Evolutionary conservation across 2,329 filamentous ascomycete genomes (phyloP).

Genomic region (Zalaria sp.): DNA sequence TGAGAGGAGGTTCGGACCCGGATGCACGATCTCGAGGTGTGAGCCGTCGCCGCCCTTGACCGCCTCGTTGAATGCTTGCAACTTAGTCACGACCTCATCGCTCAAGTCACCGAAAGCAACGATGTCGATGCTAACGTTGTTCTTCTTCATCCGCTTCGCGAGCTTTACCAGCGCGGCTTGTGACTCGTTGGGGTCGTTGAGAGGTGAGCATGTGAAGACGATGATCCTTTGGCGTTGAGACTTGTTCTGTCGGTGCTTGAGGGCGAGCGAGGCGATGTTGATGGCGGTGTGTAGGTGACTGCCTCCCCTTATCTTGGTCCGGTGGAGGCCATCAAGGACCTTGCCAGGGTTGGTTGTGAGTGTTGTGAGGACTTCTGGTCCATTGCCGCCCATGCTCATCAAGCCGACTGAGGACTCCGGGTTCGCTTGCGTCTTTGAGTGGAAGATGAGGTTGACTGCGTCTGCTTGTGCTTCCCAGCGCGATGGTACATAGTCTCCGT

Average conservation of each 20-base stretch:
- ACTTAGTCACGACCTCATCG: conserved; percentile 75
- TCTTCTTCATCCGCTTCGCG: conserved; percentile 98
- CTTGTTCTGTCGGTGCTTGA: conserved; percentile 98
- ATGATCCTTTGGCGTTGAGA: conserved; percentile 93
- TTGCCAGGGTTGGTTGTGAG: conserved; percentile 93
- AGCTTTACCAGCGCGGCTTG: conserved; percentile 80
- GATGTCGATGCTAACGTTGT: conserved; percentile 85
- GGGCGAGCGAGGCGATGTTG: conserved; percentile 81
- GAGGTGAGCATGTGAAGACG: conserved; percentile 87
- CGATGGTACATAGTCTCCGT: conserved; percentile 83
- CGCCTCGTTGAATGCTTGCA: conserved; percentile 83
- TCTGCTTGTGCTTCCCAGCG: conserved; percentile 94
- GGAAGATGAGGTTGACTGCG: conserved; percentile 82
- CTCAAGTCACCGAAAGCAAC: conserved; percentile 89
- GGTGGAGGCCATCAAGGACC: conserved; percentile 81
- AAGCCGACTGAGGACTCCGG: conserved; percentile 93
- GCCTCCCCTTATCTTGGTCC: conserved; percentile 84
- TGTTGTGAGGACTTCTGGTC: conserved; percentile 93
- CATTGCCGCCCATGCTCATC: conserved; percentile 97
- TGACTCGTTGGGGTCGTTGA: conserved; percentile 74
- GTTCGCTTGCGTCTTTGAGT: conserved; percentile 87
- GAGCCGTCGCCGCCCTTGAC: conserved; percentile 88
- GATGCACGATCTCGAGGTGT: conserved; percentile 78
- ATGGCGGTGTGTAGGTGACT: conserved; percentile 86
- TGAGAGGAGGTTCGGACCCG: conserved; percentile 80